Evolutionary conservation across 176 grass and related monocot genomes (phyloP).

Genomic region (Areca catechu): DNA sequence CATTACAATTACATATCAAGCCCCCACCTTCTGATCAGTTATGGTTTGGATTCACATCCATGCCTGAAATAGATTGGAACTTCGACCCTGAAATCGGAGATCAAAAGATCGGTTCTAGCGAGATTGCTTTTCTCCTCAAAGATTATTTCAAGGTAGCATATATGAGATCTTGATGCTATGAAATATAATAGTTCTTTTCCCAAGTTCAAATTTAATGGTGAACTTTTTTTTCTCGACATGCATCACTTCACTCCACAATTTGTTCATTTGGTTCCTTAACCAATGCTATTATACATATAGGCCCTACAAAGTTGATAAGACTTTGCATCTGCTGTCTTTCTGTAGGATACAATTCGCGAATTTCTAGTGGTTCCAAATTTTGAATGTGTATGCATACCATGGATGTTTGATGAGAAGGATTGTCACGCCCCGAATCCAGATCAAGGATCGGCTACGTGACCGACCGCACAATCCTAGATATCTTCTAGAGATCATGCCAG

Average conservation of each 20-base stretch:
- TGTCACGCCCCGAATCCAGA: no score
- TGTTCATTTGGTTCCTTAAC: background rate
- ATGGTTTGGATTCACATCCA: conserved; percentile 1
- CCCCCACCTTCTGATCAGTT: conserved; percentile 5
- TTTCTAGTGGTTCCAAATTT: conserved; percentile 77
- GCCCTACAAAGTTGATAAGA: background rate
- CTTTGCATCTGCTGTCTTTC: background rate
- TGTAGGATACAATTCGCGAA: conserved; percentile 55
- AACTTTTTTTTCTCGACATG: no score
- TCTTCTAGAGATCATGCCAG: no score
- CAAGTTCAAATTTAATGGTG: no score
- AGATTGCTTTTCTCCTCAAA: conserved; percentile 51
- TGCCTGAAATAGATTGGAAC: conserved; percentile 2
- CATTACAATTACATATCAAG: conserved; percentile 43
- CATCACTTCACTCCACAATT: background rate
- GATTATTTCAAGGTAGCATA: conserved; percentile 78
- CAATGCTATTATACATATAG: background rate
- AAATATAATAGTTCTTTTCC: background rate
- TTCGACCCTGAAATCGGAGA: conserved; percentile 37
- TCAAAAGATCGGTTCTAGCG: conserved; percentile 56
- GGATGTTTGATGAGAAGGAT: conserved; percentile 78
- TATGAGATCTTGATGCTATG: background rate
- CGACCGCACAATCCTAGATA: no score
- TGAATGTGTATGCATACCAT: conserved; percentile 60
- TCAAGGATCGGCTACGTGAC: no score